A percentile compares a stretch with the other conserved stretches of the same genome.
phyloP scores from a whole-genome alignment of 495 filamentous ascomycete genomes.

The Penicillium cinerascens region DNA sequence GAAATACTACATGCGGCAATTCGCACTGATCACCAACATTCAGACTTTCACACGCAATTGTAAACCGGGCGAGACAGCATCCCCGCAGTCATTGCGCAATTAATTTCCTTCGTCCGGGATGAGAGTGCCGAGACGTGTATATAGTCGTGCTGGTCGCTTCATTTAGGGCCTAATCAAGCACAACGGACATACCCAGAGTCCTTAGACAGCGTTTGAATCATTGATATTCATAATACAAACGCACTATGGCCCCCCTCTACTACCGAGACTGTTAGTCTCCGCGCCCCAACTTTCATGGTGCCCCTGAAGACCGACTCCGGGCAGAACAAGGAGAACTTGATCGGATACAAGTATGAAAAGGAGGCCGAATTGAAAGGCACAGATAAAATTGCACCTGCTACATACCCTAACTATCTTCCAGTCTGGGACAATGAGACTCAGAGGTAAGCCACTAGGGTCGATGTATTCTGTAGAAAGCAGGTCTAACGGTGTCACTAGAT shows the following conservation, averaged over 20 bases:
- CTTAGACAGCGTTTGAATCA: too few species aligned
- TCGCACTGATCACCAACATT: not conserved
- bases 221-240: not conserved
- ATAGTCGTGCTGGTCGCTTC: not conserved
- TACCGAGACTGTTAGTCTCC: slow-evolving; percentile 41
- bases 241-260: slow-evolving; percentile 54
- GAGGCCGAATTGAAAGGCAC: slow-evolving; percentile 44
- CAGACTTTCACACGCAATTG: not conserved
- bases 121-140: not conserved
- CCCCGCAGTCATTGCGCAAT: not conserved
- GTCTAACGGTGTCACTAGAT: slow-evolving; percentile 23
- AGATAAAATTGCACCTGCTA: slow-evolving; percentile 44
- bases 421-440: slow-evolving; percentile 62
- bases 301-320: slow-evolving; percentile 39
- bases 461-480: too few species aligned
- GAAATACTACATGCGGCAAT: not conserved
- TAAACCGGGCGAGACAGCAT: not conserved
- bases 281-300: slow-evolving; percentile 31
- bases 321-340: slow-evolving; percentile 62
- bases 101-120: not conserved
- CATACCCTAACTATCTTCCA: slow-evolving; percentile 72
- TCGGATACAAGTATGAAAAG: slow-evolving; percentile 47
- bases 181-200: too few species aligned
- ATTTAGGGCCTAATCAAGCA: not conserved
- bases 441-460: slow-evolving; percentile 21